Conservation (phyloP, 805 yeast genomes). For the Pachysolen tannophilus region DNA sequence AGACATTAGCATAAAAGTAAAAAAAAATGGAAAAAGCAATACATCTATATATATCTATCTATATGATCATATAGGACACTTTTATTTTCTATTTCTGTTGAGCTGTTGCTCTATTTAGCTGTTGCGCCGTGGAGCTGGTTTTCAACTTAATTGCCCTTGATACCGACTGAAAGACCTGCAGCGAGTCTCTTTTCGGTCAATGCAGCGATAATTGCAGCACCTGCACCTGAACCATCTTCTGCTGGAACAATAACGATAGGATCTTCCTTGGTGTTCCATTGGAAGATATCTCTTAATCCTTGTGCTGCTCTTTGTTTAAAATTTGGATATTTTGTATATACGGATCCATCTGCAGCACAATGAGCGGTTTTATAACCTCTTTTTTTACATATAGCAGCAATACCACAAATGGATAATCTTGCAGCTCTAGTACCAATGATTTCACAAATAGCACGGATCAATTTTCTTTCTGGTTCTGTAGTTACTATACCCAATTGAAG, state of each 20-base stretch:
- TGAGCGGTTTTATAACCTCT: conserved; percentile 70
- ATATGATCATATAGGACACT: too few species aligned
- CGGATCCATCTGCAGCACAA: conserved; percentile 97
- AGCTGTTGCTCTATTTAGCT: too few species aligned
- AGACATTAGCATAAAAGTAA: too few species aligned
- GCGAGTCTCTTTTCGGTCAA: conserved; percentile 74
- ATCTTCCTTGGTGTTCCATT: conserved; percentile 61
- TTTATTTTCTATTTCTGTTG: too few species aligned
- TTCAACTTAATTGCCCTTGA: too few species aligned
- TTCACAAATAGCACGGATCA: conserved; percentile 77
- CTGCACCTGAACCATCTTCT: conserved; percentile 98
- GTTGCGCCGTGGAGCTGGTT: too few species aligned
- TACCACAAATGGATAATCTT: conserved; percentile 91
- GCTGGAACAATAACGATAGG: conserved; percentile 87
- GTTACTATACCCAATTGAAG: conserved; percentile 53
- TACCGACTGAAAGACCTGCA: conserved; percentile 64
- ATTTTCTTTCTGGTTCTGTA: conserved; percentile 73
- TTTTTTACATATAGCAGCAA: conserved; percentile 89
- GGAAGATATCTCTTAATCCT: conserved; percentile 84
- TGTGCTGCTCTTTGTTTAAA: conserved; percentile 84
- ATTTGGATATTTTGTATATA: conserved; percentile 86
- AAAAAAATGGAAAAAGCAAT: too few species aligned
- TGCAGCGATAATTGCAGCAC: conserved; percentile 98
- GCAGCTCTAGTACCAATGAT: conserved; percentile 92
- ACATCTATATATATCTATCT: too few species aligned